Evolutionary conservation across 1,139 yeast species (phyloP), one percentile per base, ranked within the genome.

Genomic region (Suhomyces taliae): DNA sequence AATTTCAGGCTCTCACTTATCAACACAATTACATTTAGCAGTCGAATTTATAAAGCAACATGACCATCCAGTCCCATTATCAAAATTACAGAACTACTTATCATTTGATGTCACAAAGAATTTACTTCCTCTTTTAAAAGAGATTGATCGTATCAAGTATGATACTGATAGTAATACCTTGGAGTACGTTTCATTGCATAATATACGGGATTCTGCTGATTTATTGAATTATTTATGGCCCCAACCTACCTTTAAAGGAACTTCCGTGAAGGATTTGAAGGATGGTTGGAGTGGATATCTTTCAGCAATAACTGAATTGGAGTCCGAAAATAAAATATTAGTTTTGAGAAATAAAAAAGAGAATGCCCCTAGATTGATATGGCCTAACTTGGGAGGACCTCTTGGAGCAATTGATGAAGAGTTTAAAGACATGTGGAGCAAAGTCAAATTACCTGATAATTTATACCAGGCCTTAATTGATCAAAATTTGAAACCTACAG

Each of bases 211-310:
- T 3, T 87, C 86, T 4, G 88, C 84, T 48, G 96, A 90, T 53
- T 72, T 95, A 52, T 65, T 95, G 47, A 77, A 82, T 50, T 87
- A 85, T 56, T 74, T 95, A 50, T 79, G 91, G 57, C 76, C 84
- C 26, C 97, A 90, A 67, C 85, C 88, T 1, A 89, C 97, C 2
- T 90, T 89, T 64, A 89, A 85, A 60, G 99, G 99, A 3, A 79
- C 87, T 2, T 75, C 90, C 0, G 97, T 93, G 31, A 89, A 89
- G 61, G 97, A 91, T 59, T 75, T 95, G 50, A 86, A 85, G 59
- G 99, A 95, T 62, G 99, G 99, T 19, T 95, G 99, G 99, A 80
- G 87, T 43, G 95, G 91, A n/a, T 91, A 97, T 63, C 66, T 86
- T 40, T 82, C 81, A 7, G 87, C 95, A 0, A 82, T 93, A 29